phyloP scores from a whole-genome alignment of 371 early-diverging fungal species.

The Mucor indicus region DNA sequence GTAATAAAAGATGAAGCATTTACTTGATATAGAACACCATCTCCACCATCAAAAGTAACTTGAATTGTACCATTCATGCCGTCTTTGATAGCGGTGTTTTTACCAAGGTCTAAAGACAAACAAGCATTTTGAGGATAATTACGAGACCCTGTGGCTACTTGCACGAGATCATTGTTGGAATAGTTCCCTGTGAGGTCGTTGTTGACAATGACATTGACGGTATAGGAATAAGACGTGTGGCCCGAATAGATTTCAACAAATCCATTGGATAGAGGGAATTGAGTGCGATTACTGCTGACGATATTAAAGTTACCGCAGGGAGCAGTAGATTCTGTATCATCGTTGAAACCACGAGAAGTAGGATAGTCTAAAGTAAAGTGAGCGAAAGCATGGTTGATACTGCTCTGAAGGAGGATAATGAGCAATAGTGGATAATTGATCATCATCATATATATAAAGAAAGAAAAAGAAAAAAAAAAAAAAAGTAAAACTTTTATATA shows the following conservation, averaged over 20 bases:
- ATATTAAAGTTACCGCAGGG: conserved; percentile 55
- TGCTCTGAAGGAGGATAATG: too few relatives aligned
- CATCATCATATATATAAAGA: too few relatives aligned
- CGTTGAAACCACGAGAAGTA: conserved; percentile 48
- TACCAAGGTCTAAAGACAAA: conserved; percentile 38
- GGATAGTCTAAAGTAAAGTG: conserved; percentile 56
- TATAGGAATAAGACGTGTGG: conserved; percentile 45
- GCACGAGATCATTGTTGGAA: conserved; percentile 1
- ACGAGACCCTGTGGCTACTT: conserved; percentile 26
- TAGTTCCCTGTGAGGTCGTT: conserved; percentile 42
- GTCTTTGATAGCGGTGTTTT: conserved; percentile 25
- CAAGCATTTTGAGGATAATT: conserved; percentile 47
- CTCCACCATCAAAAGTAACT: conserved; percentile 55
- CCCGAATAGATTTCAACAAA: conserved; percentile 50
- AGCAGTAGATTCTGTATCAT: conserved; percentile 43
- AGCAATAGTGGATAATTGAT: too few relatives aligned
- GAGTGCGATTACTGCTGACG: conserved; percentile 29
- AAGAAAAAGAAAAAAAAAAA: too few relatives aligned
- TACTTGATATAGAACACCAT: conserved; percentile 57
- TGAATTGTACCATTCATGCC: conserved; percentile 58
- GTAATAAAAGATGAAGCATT: too few relatives aligned
- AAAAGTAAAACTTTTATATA: too few relatives aligned
- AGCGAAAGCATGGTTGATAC: conserved; percentile 35
- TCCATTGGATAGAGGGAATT: conserved; percentile 46
- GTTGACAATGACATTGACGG: conserved; percentile 41